Evolutionary conservation across 1,139 yeast species (phyloP).

Genomic region (Candida tropicalis): DNA sequence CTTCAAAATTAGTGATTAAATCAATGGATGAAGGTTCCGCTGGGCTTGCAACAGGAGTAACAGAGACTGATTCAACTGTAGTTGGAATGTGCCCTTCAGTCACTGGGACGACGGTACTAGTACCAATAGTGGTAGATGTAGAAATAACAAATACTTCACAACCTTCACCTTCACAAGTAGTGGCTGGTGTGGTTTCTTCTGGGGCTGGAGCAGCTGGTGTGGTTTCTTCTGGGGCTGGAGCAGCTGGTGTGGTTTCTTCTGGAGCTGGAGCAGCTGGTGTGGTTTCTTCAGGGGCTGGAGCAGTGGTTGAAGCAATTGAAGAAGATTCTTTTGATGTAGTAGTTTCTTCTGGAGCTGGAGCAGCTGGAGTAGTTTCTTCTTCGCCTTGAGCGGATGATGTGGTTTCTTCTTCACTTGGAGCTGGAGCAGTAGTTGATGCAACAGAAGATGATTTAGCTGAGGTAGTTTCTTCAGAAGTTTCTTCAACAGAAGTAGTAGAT

Average conservation of each 20-base stretch:
- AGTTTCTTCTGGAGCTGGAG: conserved; percentile 1
- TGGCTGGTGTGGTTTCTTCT: background rate
- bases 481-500: conserved; percentile 10
- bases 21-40: conserved; percentile 2
- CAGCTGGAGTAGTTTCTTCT: conserved; percentile 17
- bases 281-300: background rate
- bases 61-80: conserved; percentile 4
- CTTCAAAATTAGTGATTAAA: conserved; percentile 8
- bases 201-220: conserved; percentile 1
- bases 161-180: conserved; percentile 4
- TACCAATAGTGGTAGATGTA: conserved; percentile 4
- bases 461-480: conserved; percentile 11
- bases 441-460: conserved; percentile 1
- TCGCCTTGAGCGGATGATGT: background rate
- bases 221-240: background rate
- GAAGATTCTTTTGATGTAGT: background rate
- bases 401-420: conserved; percentile 1
- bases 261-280: conserved; percentile 1
- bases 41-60: conserved; percentile 1
- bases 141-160: conserved; percentile 5
- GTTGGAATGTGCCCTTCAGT: conserved; percentile 6
- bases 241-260: background rate
- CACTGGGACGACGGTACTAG: conserved; percentile 5
- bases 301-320: background rate
- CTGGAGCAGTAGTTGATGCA: conserved; percentile 2